Conservation (phyloP, 2,329 filamentous ascomycete species). For the Penicillium sp. region DNA sequence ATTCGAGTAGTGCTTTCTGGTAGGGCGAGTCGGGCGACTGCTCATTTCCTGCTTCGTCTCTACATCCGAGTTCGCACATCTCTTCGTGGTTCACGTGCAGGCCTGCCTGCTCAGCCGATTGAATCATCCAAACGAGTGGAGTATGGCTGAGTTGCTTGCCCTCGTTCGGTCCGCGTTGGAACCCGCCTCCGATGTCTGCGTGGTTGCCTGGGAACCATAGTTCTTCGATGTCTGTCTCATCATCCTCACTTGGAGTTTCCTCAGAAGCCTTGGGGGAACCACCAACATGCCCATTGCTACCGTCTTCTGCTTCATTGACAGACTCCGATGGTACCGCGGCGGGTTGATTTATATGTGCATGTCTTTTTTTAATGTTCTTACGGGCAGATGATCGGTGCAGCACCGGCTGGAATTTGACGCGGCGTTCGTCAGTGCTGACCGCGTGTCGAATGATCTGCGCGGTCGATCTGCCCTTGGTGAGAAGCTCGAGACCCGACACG, state of each 20-base stretch:
- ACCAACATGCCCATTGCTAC: no score
- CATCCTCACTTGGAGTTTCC: neutral
- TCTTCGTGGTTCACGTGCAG: slow-evolving; percentile 60
- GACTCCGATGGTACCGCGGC: no score
- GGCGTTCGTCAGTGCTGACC: slow-evolving; percentile 55
- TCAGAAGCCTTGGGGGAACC: neutral
- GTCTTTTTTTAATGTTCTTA: no score
- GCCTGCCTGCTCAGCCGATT: slow-evolving; percentile 62
- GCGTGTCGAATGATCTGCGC: slow-evolving; percentile 52
- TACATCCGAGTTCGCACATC: slow-evolving; percentile 21
- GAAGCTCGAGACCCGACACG: slow-evolving; percentile 20
- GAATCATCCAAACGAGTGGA: slow-evolving; percentile 68
- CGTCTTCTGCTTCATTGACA: neutral
- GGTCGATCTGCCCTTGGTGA: slow-evolving; percentile 32
- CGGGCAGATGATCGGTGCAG: slow-evolving; percentile 2
- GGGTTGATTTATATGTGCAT: no score
- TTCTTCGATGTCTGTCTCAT: slow-evolving; percentile 68
- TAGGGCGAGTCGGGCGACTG: no score
- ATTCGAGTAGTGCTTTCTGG: no score
- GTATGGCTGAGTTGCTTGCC: slow-evolving; percentile 63
- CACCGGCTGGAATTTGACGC: slow-evolving; percentile 50
- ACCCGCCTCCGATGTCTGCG: slow-evolving; percentile 74
- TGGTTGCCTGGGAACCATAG: slow-evolving; percentile 73
- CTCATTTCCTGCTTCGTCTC: neutral
- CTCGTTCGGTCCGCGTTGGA: slow-evolving; percentile 50